Evolutionary conservation across 495 filamentous ascomycete genomes (phyloP), one percentile per base, ranked within the genome.

Genomic region (Hyaloscypha bicolor): DNA sequence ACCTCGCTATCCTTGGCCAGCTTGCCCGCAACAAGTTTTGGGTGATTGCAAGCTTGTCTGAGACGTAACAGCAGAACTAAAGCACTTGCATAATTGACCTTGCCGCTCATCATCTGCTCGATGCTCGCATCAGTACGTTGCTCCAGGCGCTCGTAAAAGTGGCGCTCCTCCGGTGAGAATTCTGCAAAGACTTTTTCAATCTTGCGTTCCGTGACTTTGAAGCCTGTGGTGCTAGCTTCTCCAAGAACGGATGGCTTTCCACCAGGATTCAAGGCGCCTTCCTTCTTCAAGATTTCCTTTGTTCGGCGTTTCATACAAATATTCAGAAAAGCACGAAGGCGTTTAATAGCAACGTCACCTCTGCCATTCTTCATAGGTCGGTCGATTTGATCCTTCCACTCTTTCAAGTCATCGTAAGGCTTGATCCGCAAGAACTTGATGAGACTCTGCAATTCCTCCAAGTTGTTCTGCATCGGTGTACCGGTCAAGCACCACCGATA

Each of bases 291-390:
- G 14, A 98, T 90, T 60, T 97, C 95, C 78, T 99, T 99, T 22
- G 93, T 97, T 37, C 95, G 88, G 12, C 95, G 88, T 78, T 98
- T 94, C 96, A 98, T 98, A 77, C 97, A 94, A 52, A 91, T 92
- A 52, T 90, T 91, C n/a, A 99, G 78, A 55, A 93, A 86, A 62
- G 87, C 81, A 66, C 96, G 92, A 42, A 99, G 80, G 9, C 95
- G 88, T 68, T 89, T 85, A 72, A 99, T 94, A n/a, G 94, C 94
- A 60, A 97, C 83, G 51, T 90, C 90, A 19, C 94, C 96, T 52
- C 89, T 87, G 3, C 92, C 92, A 61, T 91, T 90, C 75, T 91
- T 92, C 83, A 99, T 86, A 11, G 94, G 95, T 21, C 80, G 77
- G 35, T 90, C 93, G 65, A 99, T 98, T 62, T 95, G 88, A 16